phyloP scores from a whole-genome alignment of 73 alveolate species.

The Durusdinium trenchii region DNA sequence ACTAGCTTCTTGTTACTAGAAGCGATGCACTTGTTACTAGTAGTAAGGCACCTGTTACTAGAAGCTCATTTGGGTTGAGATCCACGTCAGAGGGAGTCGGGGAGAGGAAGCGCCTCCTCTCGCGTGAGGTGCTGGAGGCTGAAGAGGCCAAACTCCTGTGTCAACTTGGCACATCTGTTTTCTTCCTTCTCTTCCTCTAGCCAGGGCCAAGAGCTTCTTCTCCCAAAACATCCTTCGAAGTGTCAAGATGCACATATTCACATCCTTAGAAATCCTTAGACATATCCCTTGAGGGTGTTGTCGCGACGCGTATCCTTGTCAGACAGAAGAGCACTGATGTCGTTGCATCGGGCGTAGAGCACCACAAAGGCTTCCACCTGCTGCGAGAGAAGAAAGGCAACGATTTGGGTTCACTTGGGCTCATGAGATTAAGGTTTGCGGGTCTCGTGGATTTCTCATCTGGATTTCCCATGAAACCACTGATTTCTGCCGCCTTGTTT shows the following conservation, averaged over 20 bases:
- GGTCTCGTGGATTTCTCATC: not conserved
- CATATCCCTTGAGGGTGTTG: no score
- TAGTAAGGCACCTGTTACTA: no score
- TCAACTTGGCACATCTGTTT: not conserved
- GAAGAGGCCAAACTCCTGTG: conserved; percentile 80
- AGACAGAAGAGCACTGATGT: conserved; percentile 59
- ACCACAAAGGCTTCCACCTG: conserved; percentile 92
- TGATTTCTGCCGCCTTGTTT: no score
- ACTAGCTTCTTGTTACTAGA: no score
- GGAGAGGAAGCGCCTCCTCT: no score
- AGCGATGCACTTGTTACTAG: no score
- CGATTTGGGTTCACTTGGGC: no score
- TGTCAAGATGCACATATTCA: not conserved
- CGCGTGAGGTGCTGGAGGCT: conserved; percentile 69
- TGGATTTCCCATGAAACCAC: no score
- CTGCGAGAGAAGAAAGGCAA: not conserved
- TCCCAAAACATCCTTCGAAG: not conserved
- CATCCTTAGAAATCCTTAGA: not conserved
- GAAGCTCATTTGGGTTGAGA: no score
- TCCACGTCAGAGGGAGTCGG: no score
- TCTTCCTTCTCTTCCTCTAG: not conserved
- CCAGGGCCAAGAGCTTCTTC: not conserved
- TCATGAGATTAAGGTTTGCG: not conserved
- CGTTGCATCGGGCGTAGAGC: conserved; percentile 76
- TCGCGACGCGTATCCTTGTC: conserved; percentile 2